Base-by-base conservation (phyloP, 345 rosid genomes). In the Rhizophora apiculata region DNA sequence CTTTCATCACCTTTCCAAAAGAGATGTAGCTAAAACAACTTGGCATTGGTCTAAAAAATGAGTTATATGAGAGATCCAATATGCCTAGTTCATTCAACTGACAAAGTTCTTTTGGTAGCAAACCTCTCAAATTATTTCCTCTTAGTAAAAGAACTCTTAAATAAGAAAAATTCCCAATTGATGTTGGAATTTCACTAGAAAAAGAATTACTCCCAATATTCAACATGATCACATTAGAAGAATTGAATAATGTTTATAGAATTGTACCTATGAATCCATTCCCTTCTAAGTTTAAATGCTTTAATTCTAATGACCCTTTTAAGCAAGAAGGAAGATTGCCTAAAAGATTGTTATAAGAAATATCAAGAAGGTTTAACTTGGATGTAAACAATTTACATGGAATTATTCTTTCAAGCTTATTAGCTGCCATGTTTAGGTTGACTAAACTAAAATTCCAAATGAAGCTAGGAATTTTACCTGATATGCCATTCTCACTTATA, bases 51-150 rank as follows among this genome's bases (percentile, higher is more conserved):
- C 60, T 60, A 51, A 48, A 65, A 9, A 65, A 51, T 6, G 15
- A 13, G 39, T 65, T 65, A 7, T 53, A 13, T 4, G 48, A 52
- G 21, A 65, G 60, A 65, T 65, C 69, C 60, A 65, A 8, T 8
- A 65, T n/a, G 18, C 30, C 13, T 10, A 53, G 53, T 5, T 52
- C 3, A 31, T 65, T 65, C 69, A 65, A 11, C 22, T 31, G 48
- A 2, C 60, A 65, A 1, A 65, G 34, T 29, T 11, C n/a, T 30
- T 31, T 21, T 10, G 69, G 60, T 19, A 65, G 31, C 13, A 18
- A 16, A 11, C 60, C 49, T 2, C 30, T 52, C 13, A 65, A 5
- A 3, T n/a, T 4, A 53, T 65, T 65, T 1, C 69, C 69, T 20
- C 6, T 2, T 6, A 65, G 6, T 2, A 20, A 6, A 10, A 65